phyloP scores from a whole-genome alignment of 2,329 filamentous ascomycete genomes.

The Aspergillus pseudoviridinutans region DNA sequence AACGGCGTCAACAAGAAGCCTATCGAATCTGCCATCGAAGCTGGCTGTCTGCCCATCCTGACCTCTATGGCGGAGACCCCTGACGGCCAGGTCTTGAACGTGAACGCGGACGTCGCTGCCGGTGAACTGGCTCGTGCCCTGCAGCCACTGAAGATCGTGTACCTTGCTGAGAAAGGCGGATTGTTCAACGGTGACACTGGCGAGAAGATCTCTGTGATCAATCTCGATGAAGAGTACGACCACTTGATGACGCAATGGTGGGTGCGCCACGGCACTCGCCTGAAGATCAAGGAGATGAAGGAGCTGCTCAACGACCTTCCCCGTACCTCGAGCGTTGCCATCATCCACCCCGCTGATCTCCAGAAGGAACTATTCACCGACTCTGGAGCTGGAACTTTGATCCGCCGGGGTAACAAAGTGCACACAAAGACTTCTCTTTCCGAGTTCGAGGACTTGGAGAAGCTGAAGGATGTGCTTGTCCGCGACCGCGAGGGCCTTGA shows the following conservation, averaged over 20 bases:
- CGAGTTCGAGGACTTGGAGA: conserved; percentile 70
- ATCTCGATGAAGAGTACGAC: conserved; percentile 94
- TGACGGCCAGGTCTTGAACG: conserved; percentile 90
- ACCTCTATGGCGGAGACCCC: conserved; percentile 94
- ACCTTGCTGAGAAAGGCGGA: conserved; percentile 96
- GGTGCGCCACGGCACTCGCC: conserved; percentile 88
- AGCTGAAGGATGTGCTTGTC: conserved; percentile 77
- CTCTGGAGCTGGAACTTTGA: conserved; percentile 88
- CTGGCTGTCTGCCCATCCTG: conserved; percentile 86
- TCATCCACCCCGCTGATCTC: conserved; percentile 92
- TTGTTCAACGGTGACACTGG: conserved; percentile 90
- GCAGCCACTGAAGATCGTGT: conserved; percentile 95
- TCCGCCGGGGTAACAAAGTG: conserved; percentile 87
- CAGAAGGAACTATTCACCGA: conserved; percentile 98
- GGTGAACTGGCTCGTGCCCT: conserved; percentile 85
- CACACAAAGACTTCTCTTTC: conserved; percentile 66
- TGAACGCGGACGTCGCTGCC: conserved; percentile 95
- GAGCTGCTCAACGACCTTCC: conserved; percentile 85
- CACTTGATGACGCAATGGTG: conserved; percentile 88
- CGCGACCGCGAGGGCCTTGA: conserved; percentile 78
- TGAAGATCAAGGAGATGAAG: conserved; percentile 98
- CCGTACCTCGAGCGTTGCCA: conserved; percentile 88
- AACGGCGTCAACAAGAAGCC: conserved; percentile 84
- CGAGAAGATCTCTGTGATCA: conserved; percentile 95
- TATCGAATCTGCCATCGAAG: conserved; percentile 85